These are phyloP conservation scores for Galium porrigens DNA, from an alignment of 305 asterid genomes.

Conservation along the genomic window DNA sequence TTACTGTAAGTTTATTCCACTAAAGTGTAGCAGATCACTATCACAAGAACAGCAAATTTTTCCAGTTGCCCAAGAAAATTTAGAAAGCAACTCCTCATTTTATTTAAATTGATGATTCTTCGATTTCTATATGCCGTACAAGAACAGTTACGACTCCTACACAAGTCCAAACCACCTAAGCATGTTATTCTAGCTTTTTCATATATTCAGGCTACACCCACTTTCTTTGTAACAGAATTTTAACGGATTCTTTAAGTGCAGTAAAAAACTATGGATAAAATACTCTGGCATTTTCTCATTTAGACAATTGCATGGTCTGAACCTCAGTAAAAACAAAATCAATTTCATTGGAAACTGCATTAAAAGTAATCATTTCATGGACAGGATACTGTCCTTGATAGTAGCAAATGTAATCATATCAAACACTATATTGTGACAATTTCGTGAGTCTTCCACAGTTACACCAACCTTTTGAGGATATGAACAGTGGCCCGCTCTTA, in stretches of 20 bases:
- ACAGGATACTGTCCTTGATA: neutral
- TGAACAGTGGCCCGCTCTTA: constrained; percentile 95
- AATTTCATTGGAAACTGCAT: neutral
- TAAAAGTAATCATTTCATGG: neutral
- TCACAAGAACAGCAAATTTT: neutral
- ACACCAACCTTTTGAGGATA: constrained; percentile 84
- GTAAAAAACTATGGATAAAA: neutral
- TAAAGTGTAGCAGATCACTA: too few species aligned
- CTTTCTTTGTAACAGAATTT: neutral
- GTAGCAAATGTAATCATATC: neutral
- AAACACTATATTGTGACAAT: neutral
- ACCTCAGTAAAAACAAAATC: neutral
- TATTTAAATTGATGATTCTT: neutral
- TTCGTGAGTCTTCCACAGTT: constrained; percentile 16
- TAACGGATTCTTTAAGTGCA: neutral
- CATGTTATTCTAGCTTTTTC: neutral
- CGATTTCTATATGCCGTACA: neutral
- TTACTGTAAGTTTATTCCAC: neutral
- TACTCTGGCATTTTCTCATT: neutral
- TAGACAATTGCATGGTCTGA: neutral
- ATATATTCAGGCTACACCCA: neutral
- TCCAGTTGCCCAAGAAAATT: neutral
- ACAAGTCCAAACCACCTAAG: too few species aligned
- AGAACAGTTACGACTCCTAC: too few species aligned
- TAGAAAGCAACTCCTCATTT: neutral